Evolutionary conservation across 164 flowering plant species (phyloP).

Genomic region (Berberis vulgaris): DNA sequence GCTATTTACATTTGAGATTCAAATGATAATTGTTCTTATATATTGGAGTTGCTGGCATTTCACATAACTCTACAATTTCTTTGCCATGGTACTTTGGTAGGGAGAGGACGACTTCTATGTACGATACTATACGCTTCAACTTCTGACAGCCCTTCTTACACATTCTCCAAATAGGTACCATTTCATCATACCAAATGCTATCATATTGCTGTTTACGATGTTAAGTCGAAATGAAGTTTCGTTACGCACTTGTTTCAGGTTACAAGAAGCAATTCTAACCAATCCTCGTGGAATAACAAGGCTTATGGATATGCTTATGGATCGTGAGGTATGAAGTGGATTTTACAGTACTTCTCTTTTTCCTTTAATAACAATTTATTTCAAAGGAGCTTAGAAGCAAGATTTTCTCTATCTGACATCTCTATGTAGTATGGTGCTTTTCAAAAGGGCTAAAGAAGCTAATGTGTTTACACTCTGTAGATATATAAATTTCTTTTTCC

Average conservation of each 20-base stretch:
- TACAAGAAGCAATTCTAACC: conserved; percentile 91
- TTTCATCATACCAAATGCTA: too few species aligned
- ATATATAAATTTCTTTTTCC: too few species aligned
- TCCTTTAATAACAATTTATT: too few species aligned
- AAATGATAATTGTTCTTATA: neutral
- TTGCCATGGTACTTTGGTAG: conserved; percentile 29
- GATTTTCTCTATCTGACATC: too few species aligned
- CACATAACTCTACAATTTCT: conserved; percentile 4
- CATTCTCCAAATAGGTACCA: conserved; percentile 73
- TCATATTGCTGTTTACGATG: too few species aligned
- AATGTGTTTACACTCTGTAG: too few species aligned
- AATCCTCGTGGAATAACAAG: conserved; percentile 95
- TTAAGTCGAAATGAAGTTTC: too few species aligned
- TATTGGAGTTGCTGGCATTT: neutral
- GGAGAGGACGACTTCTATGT: conserved; percentile 95
- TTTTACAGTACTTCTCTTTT: too few species aligned
- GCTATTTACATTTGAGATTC: conserved; percentile 3
- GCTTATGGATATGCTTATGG: conserved; percentile 99
- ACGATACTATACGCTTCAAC: conserved; percentile 91
- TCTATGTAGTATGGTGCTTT: too few species aligned
- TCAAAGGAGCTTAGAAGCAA: too few species aligned
- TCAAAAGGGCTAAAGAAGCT: too few species aligned
- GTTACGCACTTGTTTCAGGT: conserved; percentile 35
- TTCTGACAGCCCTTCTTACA: conserved; percentile 83
- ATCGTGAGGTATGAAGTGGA: conserved; percentile 65